phyloP scores from a whole-genome alignment of 1,139 yeast species.

The Komagataea norvegica region DNA sequence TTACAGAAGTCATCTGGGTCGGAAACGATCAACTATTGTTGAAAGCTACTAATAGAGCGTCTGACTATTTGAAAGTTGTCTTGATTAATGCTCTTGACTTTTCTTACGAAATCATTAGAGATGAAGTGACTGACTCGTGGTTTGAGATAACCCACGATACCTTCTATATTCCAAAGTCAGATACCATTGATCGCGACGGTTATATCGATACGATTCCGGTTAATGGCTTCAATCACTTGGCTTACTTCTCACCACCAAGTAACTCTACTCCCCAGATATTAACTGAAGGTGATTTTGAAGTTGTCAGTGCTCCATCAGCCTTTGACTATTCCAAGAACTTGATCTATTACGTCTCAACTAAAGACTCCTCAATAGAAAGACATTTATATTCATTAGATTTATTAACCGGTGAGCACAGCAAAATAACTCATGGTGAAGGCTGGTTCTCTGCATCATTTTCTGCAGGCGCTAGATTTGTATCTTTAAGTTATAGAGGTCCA shows the following conservation, averaged over 20 bases:
- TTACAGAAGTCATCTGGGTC: constrained; percentile 78
- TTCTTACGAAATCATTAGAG: constrained; percentile 38
- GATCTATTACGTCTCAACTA: constrained; percentile 67
- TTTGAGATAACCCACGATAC: constrained; percentile 82
- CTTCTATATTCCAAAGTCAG: constrained; percentile 60
- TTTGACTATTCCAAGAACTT: constrained; percentile 50
- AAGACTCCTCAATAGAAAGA: constrained; percentile 54
- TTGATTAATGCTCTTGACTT: constrained; percentile 42
- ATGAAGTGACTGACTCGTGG: constrained; percentile 54
- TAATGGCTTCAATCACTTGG: constrained; percentile 67
- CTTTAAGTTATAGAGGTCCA: constrained; percentile 63
- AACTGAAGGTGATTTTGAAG: constrained; percentile 71
- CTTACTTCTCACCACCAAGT: constrained; percentile 54
- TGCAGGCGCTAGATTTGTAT: constrained; percentile 56
- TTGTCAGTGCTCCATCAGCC: constrained; percentile 54
- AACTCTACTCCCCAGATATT: constrained; percentile 46
- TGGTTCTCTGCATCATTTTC: constrained; percentile 68
- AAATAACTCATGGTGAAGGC: constrained; percentile 54
- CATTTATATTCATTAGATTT: constrained; percentile 52
- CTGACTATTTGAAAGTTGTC: constrained; percentile 56
- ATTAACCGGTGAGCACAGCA: constrained; percentile 40
- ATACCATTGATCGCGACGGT: constrained; percentile 44
- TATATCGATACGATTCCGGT: constrained; percentile 72
- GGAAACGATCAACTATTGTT: constrained; percentile 52
- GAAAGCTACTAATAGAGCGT: constrained; percentile 69